Evolutionary conservation across 2,329 filamentous ascomycete species (phyloP).

Genomic region (Orbilia javanica): DNA sequence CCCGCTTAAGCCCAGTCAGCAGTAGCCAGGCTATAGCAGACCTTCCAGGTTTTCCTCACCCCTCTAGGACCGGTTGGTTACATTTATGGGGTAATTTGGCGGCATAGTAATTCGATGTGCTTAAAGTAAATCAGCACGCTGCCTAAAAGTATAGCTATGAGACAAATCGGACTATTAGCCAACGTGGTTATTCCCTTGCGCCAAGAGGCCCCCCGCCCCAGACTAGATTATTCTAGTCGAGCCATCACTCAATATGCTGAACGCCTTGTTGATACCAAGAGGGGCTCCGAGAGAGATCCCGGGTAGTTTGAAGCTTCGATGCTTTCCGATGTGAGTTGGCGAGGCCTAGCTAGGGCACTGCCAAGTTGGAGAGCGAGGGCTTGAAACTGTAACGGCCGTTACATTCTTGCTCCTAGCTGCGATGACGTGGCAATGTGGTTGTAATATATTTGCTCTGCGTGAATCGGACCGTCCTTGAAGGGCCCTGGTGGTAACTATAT

Average conservation of each 20-base stretch:
- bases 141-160: no score
- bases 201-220: no score
- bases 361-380: conserved; percentile 16
- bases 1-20: neutral
- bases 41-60: conserved; percentile 4
- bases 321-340: conserved; percentile 1
- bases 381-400: conserved; percentile 21
- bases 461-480: neutral
- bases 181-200: no score
- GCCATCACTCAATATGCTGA: conserved; percentile 8
- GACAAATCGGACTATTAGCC: neutral
- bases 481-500: neutral
- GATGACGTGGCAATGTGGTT: neutral
- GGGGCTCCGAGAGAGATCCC: neutral
- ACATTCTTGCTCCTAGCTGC: neutral
- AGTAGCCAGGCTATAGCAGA: neutral
- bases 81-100: conserved; percentile 30
- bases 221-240: neutral
- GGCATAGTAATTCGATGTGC: conserved; percentile 1
- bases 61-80: conserved; percentile 13
- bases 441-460: conserved; percentile 12
- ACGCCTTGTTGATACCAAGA: conserved; percentile 2
- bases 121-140: no score
- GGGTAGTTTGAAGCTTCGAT: conserved; percentile 11
- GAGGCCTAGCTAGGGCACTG: neutral